A percentile compares a stretch with the other conserved stretches of the same genome.
Evolutionary conservation across 2,329 filamentous ascomycete genomes (phyloP).

Genomic region (Raffaelea ambrosiae): DNA sequence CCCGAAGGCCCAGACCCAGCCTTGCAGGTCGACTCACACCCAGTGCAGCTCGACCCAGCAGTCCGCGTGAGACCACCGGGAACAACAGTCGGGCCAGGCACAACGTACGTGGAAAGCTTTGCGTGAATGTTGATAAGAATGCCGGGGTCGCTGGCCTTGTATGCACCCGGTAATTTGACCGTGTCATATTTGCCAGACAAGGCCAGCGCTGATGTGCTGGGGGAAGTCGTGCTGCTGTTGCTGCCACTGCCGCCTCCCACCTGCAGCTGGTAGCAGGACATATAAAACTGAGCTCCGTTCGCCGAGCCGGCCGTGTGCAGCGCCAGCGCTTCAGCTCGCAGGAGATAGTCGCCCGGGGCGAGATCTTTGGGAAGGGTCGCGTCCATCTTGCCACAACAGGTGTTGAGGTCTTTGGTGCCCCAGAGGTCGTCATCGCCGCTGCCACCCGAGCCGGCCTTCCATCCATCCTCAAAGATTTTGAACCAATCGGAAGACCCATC

Average conservation of each 20-base stretch:
- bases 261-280: constrained; percentile 29
- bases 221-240: constrained; percentile 13
- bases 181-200: background rate
- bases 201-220: constrained; percentile 10
- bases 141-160: constrained; percentile 33
- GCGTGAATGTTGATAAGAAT: constrained; percentile 40
- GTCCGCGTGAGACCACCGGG: constrained; percentile 29
- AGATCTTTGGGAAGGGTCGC: constrained; percentile 25
- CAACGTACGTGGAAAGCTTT: constrained; percentile 28
- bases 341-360: constrained; percentile 30
- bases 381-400: constrained; percentile 30
- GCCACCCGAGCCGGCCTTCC: constrained; percentile 24
- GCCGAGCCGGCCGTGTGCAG: constrained; percentile 31
- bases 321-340: constrained; percentile 40
- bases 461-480: constrained; percentile 40
- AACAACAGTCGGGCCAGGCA: constrained; percentile 34
- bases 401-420: constrained; percentile 34
- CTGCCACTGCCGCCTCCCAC: constrained; percentile 19
- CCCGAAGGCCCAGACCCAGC: constrained; percentile 18
- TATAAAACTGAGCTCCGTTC: constrained; percentile 28
- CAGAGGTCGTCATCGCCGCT: constrained; percentile 35
- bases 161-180: constrained; percentile 33
- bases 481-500: constrained; percentile 38
- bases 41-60: constrained; percentile 29
- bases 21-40: constrained; percentile 31